phyloP scores from a whole-genome alignment of 768 basidiomycete species.

The Butyriboletus loyo region DNA sequence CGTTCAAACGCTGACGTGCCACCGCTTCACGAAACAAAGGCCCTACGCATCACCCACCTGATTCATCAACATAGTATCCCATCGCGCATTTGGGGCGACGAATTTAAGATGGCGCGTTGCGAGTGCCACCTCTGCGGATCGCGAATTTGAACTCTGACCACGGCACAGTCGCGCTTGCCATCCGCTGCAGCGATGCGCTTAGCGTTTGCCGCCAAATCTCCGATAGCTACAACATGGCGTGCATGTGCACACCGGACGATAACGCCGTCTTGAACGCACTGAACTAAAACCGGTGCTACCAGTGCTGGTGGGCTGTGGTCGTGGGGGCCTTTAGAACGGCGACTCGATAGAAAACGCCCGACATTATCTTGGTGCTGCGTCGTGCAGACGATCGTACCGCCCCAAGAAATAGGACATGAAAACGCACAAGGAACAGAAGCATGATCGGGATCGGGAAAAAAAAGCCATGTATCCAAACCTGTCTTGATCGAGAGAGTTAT shows the following conservation, averaged over 20 bases:
- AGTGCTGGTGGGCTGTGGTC: not conserved
- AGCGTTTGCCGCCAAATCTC: not conserved
- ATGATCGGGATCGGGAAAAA: constrained; percentile 1
- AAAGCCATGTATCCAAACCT: constrained; percentile 3
- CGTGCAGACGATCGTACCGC: constrained; percentile 1
- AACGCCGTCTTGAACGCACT: not conserved
- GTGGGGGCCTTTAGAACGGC: constrained; percentile 4
- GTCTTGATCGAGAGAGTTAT: constrained; percentile 2
- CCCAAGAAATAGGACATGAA: not conserved
- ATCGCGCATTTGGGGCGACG: not conserved
- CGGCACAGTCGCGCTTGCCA: not conserved
- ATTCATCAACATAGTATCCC: not conserved
- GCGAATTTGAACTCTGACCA: not conserved
- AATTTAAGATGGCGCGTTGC: not conserved
- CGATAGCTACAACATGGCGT: not conserved
- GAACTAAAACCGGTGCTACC: not conserved
- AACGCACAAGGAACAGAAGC: not conserved
- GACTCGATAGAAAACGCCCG: constrained; percentile 1
- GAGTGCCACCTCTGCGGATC: not conserved
- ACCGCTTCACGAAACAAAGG: not conserved
- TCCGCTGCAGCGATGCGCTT: not conserved
- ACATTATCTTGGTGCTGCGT: not conserved
- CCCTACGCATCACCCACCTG: not conserved
- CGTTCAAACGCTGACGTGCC: not conserved
- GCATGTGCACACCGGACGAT: not conserved